A percentile compares a stretch with the other conserved stretches of the same genome.
phyloP scores from a whole-genome alignment of 768 basidiomycete species.

The Xanthoconium stramineum region DNA sequence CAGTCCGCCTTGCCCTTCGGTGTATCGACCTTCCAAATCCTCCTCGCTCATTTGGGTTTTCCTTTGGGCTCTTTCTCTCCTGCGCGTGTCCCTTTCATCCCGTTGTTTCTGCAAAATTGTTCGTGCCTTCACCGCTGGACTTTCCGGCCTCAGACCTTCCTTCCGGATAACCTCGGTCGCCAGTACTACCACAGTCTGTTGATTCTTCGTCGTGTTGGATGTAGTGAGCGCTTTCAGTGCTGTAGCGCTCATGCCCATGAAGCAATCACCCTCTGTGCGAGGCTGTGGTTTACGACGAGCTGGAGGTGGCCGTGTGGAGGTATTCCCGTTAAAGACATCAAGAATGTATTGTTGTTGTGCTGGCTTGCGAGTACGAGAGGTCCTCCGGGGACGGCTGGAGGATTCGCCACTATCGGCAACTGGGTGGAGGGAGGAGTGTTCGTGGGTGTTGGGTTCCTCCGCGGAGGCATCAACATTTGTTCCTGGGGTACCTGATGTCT shows the following conservation, averaged over 20 bases:
- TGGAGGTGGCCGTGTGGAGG: slow-evolving; percentile 28
- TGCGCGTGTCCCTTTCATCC: slow-evolving; percentile 54
- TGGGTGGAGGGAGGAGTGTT: slow-evolving; percentile 15
- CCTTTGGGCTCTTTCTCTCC: slow-evolving; percentile 58
- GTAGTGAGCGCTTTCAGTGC: slow-evolving; percentile 69
- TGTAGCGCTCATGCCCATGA: slow-evolving; percentile 65
- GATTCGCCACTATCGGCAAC: neutral
- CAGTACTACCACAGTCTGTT: slow-evolving; percentile 58
- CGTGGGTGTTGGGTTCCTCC: neutral
- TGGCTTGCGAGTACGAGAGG: slow-evolving; percentile 48
- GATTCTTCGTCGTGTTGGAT: slow-evolving; percentile 71
- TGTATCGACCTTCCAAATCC: slow-evolving; percentile 24
- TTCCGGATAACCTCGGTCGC: slow-evolving; percentile 70
- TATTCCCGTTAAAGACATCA: slow-evolving; percentile 38
- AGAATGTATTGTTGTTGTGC: slow-evolving; percentile 31
- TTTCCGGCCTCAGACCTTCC: slow-evolving; percentile 70
- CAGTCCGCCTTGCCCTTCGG: slow-evolving; percentile 26
- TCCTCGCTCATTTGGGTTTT: slow-evolving; percentile 49
- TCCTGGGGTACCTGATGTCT: neutral
- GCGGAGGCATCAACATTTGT: slow-evolving; percentile 8
- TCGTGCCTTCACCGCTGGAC: slow-evolving; percentile 71
- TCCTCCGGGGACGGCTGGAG: slow-evolving; percentile 40
- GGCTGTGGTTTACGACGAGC: slow-evolving; percentile 45
- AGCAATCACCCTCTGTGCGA: slow-evolving; percentile 39
- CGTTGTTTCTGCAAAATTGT: slow-evolving; percentile 65